Base-by-base conservation (phyloP, 2,329 filamentous ascomycete species). In the Neopestalotiopsis sp. region DNA sequence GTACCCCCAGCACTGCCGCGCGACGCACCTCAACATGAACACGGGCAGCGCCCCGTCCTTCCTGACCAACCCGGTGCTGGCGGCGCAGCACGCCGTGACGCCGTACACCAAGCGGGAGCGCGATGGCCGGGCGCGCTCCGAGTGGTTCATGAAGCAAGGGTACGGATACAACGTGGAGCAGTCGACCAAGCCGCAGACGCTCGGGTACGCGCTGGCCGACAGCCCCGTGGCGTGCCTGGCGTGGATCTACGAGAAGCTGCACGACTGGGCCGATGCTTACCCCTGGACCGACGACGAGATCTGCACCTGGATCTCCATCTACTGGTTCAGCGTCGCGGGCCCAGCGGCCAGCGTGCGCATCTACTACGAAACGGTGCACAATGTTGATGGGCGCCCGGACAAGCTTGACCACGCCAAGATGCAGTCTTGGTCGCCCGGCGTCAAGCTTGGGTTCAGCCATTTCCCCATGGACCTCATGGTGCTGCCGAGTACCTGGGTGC, bases 231-330 rank as follows among this genome's bases (percentile, higher is more conserved):
- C 87, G 0, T 81, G 94, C 3, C 82, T 95, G 1, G 88, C 91
- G 0, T 96, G 93, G 93, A 90, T 95, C 42, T 92, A 92, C 72
- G 93, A 95, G 80, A 95, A 95, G 77, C 81, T 95, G 49, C 88
- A 91, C 72, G 90, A 92, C 73, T 95, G 92, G 93, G 90, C 90
- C 0, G 92, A 95, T 74, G 74, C 73, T 1, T 94, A 94, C 75
- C 81, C 86, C 0, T 95, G 92, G 92, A 91, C 88, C 0, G 90
- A 94, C 70, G 91, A 94, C 67, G 92, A 95, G 80, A 85, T 95
- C 9, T 80, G 93, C 32, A 93, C 90, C 0, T 95, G 92, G 93
- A 80, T 94, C 0, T 88, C 85, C 64, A 86, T 95, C 52, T 95
- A 95, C 77, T 89, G 86, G 76, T 94, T 94, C 79, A 90, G 88